Percentiles rank a stretch among this genome's conserved stretches.
These are phyloP conservation scores for Citrus glauca DNA, from an alignment of 345 rosid species.

Conservation along the genomic window DNA sequence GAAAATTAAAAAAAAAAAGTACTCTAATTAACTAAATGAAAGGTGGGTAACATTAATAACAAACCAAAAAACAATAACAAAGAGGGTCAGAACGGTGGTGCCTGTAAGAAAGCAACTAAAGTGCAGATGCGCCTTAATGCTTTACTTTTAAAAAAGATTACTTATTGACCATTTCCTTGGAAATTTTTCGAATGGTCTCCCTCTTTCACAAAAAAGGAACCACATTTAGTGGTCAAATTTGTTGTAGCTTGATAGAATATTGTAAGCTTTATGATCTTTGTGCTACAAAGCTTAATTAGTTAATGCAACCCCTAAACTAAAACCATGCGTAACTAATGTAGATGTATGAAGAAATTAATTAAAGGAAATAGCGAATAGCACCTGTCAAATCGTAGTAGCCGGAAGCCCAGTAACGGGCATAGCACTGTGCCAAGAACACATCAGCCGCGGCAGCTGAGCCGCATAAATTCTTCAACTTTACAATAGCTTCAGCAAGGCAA, in stretches of 20 bases:
- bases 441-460: conserved; percentile 87
- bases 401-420: conserved; percentile 83
- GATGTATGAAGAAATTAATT: too few relatives aligned
- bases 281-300: too few relatives aligned
- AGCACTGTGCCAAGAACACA: conserved; percentile 79
- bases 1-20: not conserved
- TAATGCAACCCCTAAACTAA: too few relatives aligned
- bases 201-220: not conserved
- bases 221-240: not conserved
- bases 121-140: conserved; percentile 13
- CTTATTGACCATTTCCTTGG: conserved; percentile 8
- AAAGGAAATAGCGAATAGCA: not conserved
- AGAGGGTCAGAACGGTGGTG: conserved; percentile 4
- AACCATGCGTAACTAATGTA: too few relatives aligned
- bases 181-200: not conserved
- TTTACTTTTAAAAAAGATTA: conserved; percentile 26
- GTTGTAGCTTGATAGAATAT: not conserved
- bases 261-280: not conserved
- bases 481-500: conserved; percentile 63
- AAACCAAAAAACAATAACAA: not conserved
- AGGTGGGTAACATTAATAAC: not conserved
- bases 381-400: conserved; percentile 78
- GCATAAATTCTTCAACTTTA: conserved; percentile 55
- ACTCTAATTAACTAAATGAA: not conserved
- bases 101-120: conserved; percentile 20